A percentile compares a stretch with the other conserved stretches of the same genome.
Evolutionary conservation across 1,139 yeast species (phyloP).

Genomic region (Candida mesenterica): DNA sequence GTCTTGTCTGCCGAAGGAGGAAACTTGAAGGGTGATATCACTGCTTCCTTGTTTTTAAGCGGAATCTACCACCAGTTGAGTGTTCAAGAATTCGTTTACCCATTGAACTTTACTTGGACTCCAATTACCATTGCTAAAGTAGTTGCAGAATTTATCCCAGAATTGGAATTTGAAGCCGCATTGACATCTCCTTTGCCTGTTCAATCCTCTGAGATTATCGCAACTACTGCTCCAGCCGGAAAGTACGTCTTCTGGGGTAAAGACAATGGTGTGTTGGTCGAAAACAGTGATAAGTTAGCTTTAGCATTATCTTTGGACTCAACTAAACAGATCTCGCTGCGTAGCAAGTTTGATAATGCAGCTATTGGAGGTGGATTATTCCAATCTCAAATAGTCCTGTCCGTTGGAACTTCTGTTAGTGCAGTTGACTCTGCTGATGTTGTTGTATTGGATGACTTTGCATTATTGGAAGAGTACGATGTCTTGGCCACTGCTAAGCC

Average conservation of each 20-base stretch:
- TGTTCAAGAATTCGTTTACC: conserved; percentile 53
- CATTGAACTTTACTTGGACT: conserved; percentile 57
- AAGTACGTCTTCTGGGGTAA: conserved; percentile 65
- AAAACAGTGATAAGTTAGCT: conserved; percentile 65
- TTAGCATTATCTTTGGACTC: conserved; percentile 71
- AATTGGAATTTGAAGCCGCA: conserved; percentile 29
- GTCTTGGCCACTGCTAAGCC: conserved; percentile 59
- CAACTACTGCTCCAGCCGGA: conserved; percentile 46
- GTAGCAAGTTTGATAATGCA: conserved; percentile 69
- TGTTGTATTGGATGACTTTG: conserved; percentile 58
- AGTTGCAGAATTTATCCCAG: conserved; percentile 42
- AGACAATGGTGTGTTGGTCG: conserved; percentile 56
- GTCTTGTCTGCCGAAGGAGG: conserved; percentile 43
- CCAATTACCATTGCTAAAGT: conserved; percentile 52
- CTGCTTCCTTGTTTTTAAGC: conserved; percentile 65
- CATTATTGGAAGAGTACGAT: conserved; percentile 55
- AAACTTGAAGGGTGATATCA: conserved; percentile 63
- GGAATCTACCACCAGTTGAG: conserved; percentile 39
- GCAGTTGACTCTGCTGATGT: conserved; percentile 61
- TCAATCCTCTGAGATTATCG: conserved; percentile 23
- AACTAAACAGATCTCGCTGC: conserved; percentile 49
- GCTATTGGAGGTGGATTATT: conserved; percentile 78
- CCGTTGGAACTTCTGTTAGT: conserved; percentile 22
- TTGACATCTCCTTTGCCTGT: conserved; percentile 11
- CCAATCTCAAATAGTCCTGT: conserved; percentile 67